Evolutionary conservation across 352 stramenopile species (phyloP), one percentile per base, ranked within the genome.

Genomic region (Chloridella minuta): DNA sequence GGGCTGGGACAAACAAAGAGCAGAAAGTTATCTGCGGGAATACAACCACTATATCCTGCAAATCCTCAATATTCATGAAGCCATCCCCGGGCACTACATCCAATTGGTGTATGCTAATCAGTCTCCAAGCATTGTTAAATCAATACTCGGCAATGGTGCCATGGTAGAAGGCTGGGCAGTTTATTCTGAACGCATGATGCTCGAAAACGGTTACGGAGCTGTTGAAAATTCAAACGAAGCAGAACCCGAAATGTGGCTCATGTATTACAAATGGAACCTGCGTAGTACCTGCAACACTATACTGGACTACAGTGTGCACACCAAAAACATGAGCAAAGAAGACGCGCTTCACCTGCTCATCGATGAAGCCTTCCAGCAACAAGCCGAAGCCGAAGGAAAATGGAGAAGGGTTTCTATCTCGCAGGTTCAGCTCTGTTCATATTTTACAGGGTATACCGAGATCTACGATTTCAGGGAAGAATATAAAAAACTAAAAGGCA

Each of bases 261-360:
- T 66, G 40, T 66, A 66, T 66, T 66, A 66, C n/a, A 66, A 66
- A n/a, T 66, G 40, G 40, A 66, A 66, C n/a, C n/a, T 66, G n/a
- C 10, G 40, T 18, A 66, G 40, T 66, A 66, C 40, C 40, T 66
- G 40, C n/a, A 66, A 66, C n/a, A 66, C 40, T n/a, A 66, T 66
- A 18, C n/a, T 66, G n/a, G 40, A 66, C n/a, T n/a, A 66, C 40
- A 66, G 40, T 66, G 40, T 66, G 40, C 40, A 66, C n/a, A n/a
- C 40, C 40, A 66, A 66, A 66, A n/a, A 66, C 40, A 66, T 66
- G 40, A 66, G 40, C 40, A 66, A 66, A n/a, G 40, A 66, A 66
- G 10, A 66, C 10, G 40, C 40, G 10, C 10, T 66, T 66, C 10
- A 66, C 10, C 40, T 66, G 10, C n/a, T 66, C 10, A 66, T n/a